Conservation (phyloP, 495 filamentous ascomycete genomes). For the Haplographium delicatum region DNA sequence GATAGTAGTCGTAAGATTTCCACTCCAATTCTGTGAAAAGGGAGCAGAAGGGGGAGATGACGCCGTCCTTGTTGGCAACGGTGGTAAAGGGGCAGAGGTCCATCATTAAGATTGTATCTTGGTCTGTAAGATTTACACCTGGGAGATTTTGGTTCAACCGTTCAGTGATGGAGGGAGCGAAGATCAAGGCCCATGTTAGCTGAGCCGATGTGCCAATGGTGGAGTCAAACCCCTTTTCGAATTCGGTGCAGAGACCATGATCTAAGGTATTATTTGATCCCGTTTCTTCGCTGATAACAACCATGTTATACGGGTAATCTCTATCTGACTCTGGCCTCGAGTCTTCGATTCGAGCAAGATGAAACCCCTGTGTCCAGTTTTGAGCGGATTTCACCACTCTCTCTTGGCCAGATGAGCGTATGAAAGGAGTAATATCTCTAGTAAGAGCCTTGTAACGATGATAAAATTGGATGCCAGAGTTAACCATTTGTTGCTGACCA, state of each 20-base stretch:
- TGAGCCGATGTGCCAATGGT: slow-evolving; percentile 46
- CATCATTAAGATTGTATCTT: slow-evolving; percentile 67
- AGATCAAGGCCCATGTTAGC: slow-evolving; percentile 46
- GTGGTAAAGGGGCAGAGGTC: slow-evolving; percentile 82
- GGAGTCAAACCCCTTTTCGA: slow-evolving; percentile 39
- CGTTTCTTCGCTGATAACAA: slow-evolving; percentile 58
- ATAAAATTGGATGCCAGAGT: slow-evolving; percentile 72
- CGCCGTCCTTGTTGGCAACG: slow-evolving; percentile 44
- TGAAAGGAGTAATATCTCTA: slow-evolving; percentile 53
- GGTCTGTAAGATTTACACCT: slow-evolving; percentile 49
- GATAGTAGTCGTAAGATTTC: slow-evolving; percentile 69
- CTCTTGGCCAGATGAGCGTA: slow-evolving; percentile 62
- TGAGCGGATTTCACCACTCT: slow-evolving; percentile 70
- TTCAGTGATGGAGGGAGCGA: slow-evolving; percentile 54
- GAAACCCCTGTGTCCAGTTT: slow-evolving; percentile 69
- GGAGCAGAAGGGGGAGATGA: slow-evolving; percentile 58
- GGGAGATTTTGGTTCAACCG: slow-evolving; percentile 59
- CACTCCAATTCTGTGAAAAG: slow-evolving; percentile 69
- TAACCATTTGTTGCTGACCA: slow-evolving; percentile 67
- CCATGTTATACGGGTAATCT: slow-evolving; percentile 47
- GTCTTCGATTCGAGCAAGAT: slow-evolving; percentile 48
- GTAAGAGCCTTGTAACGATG: slow-evolving; percentile 58
- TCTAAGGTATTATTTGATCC: slow-evolving; percentile 73
- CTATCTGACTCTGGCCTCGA: slow-evolving; percentile 23
- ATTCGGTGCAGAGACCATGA: slow-evolving; percentile 61